These are phyloP conservation scores for Paraconiothyrium sp. DNA, from an alignment of 2,329 filamentous ascomycete genomes.

Conservation along the genomic window DNA sequence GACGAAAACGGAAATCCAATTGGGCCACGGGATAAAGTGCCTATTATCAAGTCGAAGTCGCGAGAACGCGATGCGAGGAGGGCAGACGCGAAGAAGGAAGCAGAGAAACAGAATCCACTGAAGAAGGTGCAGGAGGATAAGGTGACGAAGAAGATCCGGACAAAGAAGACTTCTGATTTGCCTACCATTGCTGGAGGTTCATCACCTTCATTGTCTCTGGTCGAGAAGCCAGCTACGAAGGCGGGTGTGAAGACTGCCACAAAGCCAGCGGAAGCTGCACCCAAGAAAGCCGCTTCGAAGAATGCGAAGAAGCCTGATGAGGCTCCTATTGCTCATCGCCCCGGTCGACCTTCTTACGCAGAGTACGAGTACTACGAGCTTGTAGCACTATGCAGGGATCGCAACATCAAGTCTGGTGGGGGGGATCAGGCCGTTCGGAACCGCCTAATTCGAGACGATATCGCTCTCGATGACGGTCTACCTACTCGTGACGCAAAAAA, in stretches of 20 bases:
- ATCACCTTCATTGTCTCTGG: not conserved
- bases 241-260: slow-evolving; percentile 1
- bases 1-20: slow-evolving; percentile 28
- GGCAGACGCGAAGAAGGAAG: not conserved
- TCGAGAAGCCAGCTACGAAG: not conserved
- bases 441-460: slow-evolving; percentile 34
- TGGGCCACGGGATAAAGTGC: not conserved
- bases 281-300: not conserved
- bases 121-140: not conserved
- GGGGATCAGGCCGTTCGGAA: slow-evolving; percentile 21
- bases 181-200: not conserved
- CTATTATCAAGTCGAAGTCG: not conserved
- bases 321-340: slow-evolving; percentile 8
- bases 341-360: slow-evolving; percentile 21
- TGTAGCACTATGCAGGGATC: slow-evolving; percentile 26
- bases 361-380: slow-evolving; percentile 28
- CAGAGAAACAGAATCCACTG: slow-evolving; percentile 4
- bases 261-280: not conserved
- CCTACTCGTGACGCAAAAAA: slow-evolving; percentile 15
- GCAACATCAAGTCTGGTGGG: slow-evolving; percentile 26
- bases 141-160: not conserved
- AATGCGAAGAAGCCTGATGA: not conserved
- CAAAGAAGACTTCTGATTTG: slow-evolving; percentile 3
- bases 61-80: not conserved
- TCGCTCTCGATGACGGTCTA: slow-evolving; percentile 17